Base-by-base conservation (phyloP, 2,329 filamentous ascomycete genomes). In the Epichloe gansuensis region DNA sequence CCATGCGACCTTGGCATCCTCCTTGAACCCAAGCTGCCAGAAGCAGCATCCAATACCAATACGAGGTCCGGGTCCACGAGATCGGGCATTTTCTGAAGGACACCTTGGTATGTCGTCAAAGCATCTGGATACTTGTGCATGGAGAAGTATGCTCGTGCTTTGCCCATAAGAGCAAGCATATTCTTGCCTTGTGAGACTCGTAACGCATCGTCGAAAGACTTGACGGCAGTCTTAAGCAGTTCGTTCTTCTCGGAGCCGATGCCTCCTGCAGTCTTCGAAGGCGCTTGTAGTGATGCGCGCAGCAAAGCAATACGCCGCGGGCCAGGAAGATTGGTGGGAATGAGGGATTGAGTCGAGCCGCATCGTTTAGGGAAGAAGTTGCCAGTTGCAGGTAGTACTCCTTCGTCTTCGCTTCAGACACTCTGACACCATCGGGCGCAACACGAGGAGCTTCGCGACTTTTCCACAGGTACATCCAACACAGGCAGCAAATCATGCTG, bases 21-120 rank as follows among this genome's bases (percentile, higher is more conserved):
- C 88, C 67, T 94, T 96, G 74, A 88, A 90, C 11, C 91, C 91
- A 31, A 98, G 76, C 67, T 95, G 88, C 93, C 94, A 98, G 67
- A 96, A 85, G 73, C 93, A 98, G 69, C 89, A 93, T 46, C 93
- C 93, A 63, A 98, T 91, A 52, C 93, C 93, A 60, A 98, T 91
- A 60, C 94, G 82, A 59, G 93, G 67, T 98, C 93, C 0, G 93
- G 93, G 63, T 98, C 93, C 43, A 86, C 81, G 62, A 97, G 76
- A 59, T 88, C 83, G 2, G 93, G 93, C 74, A 91, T 90, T 68
- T 86, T 90, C 61, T 83, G 77, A 49, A 98, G 73, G 15, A 90
- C 89, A 55, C 88, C 86, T 70, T 98, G 93, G 65, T 97, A 98
- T 25, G 80, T 76, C 55, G 86, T 78, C 50, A 97, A 71, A 13